Evolutionary conservation across 139 green algal genomes (phyloP).

Genomic region (Chlorella vulgaris): DNA sequence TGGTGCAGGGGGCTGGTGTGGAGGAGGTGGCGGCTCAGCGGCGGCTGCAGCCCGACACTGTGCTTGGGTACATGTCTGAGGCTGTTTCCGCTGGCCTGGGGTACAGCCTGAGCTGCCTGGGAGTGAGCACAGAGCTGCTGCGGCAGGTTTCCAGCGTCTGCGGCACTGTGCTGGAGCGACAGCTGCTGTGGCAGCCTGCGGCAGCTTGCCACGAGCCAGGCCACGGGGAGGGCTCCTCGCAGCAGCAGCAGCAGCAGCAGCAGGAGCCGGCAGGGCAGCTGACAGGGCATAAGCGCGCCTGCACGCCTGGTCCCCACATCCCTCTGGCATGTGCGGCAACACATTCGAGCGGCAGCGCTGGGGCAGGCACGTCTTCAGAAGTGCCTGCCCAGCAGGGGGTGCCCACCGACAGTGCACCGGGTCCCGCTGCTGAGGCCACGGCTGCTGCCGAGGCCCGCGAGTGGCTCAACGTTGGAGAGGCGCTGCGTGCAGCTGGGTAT

Average conservation of each 20-base stretch:
- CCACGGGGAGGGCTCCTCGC: too few species aligned
- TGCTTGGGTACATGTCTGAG: constrained; percentile 53
- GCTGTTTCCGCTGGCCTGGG: constrained; percentile 44
- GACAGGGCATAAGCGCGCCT: not conserved
- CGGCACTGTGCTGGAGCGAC: constrained; percentile 8
- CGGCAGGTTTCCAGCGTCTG: not conserved
- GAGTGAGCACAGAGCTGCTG: constrained; percentile 4
- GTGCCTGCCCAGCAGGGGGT: too few species aligned
- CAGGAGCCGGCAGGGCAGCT: not conserved
- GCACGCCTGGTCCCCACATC: not conserved
- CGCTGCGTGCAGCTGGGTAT: constrained; percentile 6
- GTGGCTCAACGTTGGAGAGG: constrained; percentile 4
- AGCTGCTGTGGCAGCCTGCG: not conserved
- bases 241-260: constrained; percentile 8
- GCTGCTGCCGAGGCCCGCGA: too few species aligned
- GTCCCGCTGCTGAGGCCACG: too few species aligned
- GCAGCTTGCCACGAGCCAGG: not conserved
- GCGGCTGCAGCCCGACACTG: constrained; percentile 43
- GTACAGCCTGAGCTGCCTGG: constrained; percentile 48
- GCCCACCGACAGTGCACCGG: too few species aligned
- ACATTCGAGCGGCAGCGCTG: too few species aligned
- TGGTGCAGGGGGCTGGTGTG: constrained; percentile 28
- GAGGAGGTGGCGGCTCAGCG: constrained; percentile 37
- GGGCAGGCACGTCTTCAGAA: too few species aligned
- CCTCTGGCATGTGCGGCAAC: constrained; percentile 2